Base-by-base conservation (phyloP, 192 early-diverging fungal genomes). In the Rhizophagus sp. region DNA sequence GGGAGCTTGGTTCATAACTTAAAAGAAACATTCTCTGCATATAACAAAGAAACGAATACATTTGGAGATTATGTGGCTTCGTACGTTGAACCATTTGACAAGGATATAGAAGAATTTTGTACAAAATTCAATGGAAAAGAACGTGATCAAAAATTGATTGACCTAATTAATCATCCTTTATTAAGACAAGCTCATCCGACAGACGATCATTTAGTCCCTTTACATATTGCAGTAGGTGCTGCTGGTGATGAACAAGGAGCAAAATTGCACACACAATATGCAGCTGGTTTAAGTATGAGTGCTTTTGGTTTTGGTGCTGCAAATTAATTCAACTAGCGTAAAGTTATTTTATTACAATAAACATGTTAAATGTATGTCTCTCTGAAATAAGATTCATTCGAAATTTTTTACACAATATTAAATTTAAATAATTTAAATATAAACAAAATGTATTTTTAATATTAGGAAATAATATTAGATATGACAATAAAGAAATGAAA, bases 1-100 rank as follows among this genome's bases (percentile, higher is more conserved):
- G 93, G 93, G 17, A 87, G 88, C 63, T 86, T 92, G 13, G 88
- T 92, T 0, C 93, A 94, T 78, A 94, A 94, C 68, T 79, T 94
- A 63, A 67, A 87, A 6, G 87, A 92, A 24, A 22, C 88, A 7
- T 91, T 87, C 41, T 69, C 74, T 1, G 71, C 78, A 25, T 70
- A 79, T 44, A 62, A 81, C 12, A 61, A 81, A 2, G 63, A 66
- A 57, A 74, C 76, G 44, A 57, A 24, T n/a, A 64, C 63, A n/a
- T 24, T 64, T 64, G 47, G 49, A 80, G 75, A 79, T 7, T 57
- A 22, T 57, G 17, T 89, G 8, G 87, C 88, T 0, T 79, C 87
- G 1, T 94, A 87, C 79, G 89, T 89, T 0, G 79, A 52, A 73
- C 81, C 84, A 0, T 94, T 94, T 78, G 93, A 92, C 50, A 87